A percentile compares a stretch with the other conserved stretches of the same genome.
These are phyloP conservation scores for Phylloporus sp. DNA, from an alignment of 768 basidiomycete species.

Conservation along the genomic window DNA sequence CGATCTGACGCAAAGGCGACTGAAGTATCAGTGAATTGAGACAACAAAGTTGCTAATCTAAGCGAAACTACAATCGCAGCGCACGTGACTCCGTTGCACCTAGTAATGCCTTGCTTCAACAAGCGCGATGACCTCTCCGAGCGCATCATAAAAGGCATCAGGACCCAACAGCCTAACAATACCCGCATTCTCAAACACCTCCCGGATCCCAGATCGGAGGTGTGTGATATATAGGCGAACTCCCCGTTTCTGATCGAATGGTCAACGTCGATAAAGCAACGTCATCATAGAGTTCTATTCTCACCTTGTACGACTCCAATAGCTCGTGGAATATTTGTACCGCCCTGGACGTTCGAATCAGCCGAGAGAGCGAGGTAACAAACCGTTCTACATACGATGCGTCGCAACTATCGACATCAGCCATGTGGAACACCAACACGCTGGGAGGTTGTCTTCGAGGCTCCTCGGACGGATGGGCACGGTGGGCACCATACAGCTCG, in stretches of 20 bases:
- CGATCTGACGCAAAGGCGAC: no score
- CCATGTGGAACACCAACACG: constrained; percentile 87
- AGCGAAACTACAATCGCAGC: no score
- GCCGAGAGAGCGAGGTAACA: constrained; percentile 1
- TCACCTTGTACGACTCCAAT: constrained; percentile 70
- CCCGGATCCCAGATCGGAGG: constrained; percentile 33
- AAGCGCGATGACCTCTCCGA: constrained; percentile 38
- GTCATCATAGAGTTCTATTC: not conserved
- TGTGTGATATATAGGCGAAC: constrained; percentile 46
- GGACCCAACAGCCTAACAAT: constrained; percentile 40
- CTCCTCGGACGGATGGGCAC: constrained; percentile 84
- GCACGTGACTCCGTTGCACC: no score
- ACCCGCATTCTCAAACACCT: constrained; percentile 41
- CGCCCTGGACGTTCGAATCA: constrained; percentile 44
- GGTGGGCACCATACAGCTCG: constrained; percentile 80
- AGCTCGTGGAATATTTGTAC: constrained; percentile 81
- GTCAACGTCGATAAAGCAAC: not conserved
- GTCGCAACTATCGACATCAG: constrained; percentile 86
- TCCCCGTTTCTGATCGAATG: constrained; percentile 35
- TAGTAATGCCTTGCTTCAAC: constrained; percentile 30
- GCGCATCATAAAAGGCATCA: constrained; percentile 41
- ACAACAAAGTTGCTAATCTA: no score
- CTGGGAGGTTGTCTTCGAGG: constrained; percentile 71
- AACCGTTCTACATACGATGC: constrained; percentile 68
- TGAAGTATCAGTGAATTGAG: no score